phyloP scores from a whole-genome alignment of 768 basidiomycete species.

The Pleurotus eryngii region DNA sequence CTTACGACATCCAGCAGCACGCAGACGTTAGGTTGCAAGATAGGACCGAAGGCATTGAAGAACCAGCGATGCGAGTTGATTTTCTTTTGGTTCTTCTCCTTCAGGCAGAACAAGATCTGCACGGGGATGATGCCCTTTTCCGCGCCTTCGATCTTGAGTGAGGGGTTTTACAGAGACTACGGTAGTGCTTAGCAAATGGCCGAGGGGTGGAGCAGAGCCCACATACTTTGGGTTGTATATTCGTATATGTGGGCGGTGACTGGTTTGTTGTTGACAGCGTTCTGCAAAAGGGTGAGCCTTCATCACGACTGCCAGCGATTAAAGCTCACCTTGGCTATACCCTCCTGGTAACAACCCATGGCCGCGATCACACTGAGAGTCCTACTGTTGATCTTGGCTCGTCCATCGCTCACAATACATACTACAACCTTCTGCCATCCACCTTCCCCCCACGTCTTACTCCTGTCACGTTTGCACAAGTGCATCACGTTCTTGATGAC shows the following conservation, averaged over 20 bases:
- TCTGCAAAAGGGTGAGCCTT: slow-evolving; percentile 29
- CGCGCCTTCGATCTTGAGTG: slow-evolving; percentile 76
- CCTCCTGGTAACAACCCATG: slow-evolving; percentile 95
- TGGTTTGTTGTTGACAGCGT: slow-evolving; percentile 74
- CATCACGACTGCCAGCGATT: not conserved
- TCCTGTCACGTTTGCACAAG: slow-evolving; percentile 78
- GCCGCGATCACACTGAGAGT: slow-evolving; percentile 86
- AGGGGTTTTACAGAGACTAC: slow-evolving; percentile 78
- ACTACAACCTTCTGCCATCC: slow-evolving; percentile 99
- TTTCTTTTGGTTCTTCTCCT: slow-evolving; percentile 94
- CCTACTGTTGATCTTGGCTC: slow-evolving; percentile 79
- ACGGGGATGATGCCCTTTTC: slow-evolving; percentile 84
- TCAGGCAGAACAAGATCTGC: slow-evolving; percentile 89
- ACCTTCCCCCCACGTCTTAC: slow-evolving; percentile 95
- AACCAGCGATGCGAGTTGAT: slow-evolving; percentile 96
- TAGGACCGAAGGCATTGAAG: slow-evolving; percentile 84
- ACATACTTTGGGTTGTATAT: slow-evolving; percentile 86
- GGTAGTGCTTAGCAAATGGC: slow-evolving; percentile 2
- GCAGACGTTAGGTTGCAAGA: slow-evolving; percentile 89
- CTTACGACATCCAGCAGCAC: slow-evolving; percentile 78
- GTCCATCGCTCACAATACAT: slow-evolving; percentile 86
- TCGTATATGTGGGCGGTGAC: slow-evolving; percentile 92
- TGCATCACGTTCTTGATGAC: slow-evolving; percentile 94
- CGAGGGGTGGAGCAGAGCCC: not conserved
- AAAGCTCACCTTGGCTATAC: slow-evolving; percentile 71